Percentiles rank a stretch among this genome's conserved stretches.
phyloP scores from a whole-genome alignment of 345 rosid genomes.

The rapeseed (Brassica napus) region DNA sequence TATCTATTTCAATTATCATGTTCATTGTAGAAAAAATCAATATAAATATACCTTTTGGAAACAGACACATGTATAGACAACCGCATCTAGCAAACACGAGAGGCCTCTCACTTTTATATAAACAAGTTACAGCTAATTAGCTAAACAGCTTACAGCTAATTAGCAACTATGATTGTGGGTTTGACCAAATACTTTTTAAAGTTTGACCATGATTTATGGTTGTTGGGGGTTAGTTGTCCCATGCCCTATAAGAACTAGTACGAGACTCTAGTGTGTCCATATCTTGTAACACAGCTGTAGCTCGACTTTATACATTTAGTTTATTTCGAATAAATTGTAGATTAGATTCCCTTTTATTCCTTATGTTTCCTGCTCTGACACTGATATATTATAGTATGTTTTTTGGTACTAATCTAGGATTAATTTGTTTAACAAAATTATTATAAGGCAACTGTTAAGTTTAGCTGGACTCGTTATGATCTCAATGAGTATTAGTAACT shows the following conservation, averaged over 20 bases:
- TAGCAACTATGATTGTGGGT: conserved; percentile 33
- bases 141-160: conserved; percentile 17
- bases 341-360: conserved; percentile 36
- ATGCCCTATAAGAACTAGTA: conserved; percentile 21
- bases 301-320: conserved; percentile 6
- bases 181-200: conserved; percentile 36
- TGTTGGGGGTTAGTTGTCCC: conserved; percentile 27
- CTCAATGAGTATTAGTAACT: neutral
- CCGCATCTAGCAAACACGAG: neutral
- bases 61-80: neutral
- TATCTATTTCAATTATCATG: neutral
- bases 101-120: neutral
- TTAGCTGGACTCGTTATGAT: neutral
- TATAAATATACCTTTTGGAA: neutral
- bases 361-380: conserved; percentile 31
- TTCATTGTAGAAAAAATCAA: neutral
- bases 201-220: conserved; percentile 37
- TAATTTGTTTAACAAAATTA: neutral
- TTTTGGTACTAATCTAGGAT: conserved; percentile 9
- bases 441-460: neutral
- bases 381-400: neutral
- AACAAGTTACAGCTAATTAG: conserved; percentile 5
- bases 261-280: conserved; percentile 17
- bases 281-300: conserved; percentile 33
- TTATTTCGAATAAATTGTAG: neutral